Conservation (phyloP, 441 rosid species). For the Adansonia madagascariensis region DNA sequence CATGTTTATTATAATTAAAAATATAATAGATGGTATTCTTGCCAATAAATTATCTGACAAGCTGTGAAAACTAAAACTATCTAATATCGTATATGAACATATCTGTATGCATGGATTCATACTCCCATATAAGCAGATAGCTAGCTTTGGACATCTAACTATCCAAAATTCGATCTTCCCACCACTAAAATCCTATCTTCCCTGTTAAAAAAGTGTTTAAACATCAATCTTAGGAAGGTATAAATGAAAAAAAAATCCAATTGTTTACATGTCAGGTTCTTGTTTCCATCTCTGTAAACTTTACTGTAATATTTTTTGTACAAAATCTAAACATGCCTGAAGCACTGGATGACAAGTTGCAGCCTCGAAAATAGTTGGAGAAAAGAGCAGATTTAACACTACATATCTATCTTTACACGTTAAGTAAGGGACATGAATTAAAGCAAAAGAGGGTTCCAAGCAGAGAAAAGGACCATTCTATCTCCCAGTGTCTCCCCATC, state of each 20-base stretch:
- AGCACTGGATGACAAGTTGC: not conserved
- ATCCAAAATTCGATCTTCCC: not conserved
- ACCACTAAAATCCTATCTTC: not conserved
- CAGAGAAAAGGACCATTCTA: conserved; percentile 19
- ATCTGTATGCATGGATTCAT: too few species aligned
- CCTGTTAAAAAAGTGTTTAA: not conserved
- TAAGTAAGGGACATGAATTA: not conserved
- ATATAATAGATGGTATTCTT: too few species aligned
- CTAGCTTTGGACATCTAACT: not conserved
- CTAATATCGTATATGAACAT: too few species aligned
- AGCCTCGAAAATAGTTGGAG: not conserved
- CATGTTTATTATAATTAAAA: too few species aligned
- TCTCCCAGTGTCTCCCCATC: not conserved
- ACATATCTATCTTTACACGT: conserved; percentile 3
- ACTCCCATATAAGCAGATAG: too few species aligned
- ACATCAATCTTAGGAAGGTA: not conserved
- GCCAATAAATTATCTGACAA: too few species aligned
- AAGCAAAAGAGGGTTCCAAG: not conserved
- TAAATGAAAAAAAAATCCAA: too few species aligned
- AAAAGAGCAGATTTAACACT: not conserved
- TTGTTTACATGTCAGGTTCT: not conserved
- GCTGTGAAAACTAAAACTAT: too few species aligned
- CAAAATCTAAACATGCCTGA: conserved; percentile 1
- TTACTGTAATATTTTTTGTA: not conserved
- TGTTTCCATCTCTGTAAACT: not conserved